Conservation (phyloP, 2,329 filamentous ascomycete species). For the Penicillium sp. region DNA sequence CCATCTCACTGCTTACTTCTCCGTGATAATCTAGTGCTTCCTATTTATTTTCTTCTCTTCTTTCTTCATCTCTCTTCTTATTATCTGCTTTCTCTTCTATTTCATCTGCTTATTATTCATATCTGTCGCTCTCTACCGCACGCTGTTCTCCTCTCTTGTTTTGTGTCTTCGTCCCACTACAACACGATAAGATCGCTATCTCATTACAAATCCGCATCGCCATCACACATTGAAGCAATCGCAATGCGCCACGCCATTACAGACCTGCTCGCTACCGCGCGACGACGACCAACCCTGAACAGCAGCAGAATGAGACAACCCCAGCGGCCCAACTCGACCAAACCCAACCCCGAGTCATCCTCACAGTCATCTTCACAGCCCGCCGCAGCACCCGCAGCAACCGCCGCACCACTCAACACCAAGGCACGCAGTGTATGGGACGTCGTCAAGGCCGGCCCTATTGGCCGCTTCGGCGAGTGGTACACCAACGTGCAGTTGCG, state of each 20-base stretch:
- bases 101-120: no score
- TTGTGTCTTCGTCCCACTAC: no score
- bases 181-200: no score
- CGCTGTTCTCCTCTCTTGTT: no score
- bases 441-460: slow-evolving; percentile 13
- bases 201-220: no score
- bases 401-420: no score
- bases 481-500: slow-evolving; percentile 70
- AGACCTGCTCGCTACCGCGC: neutral
- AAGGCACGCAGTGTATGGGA: slow-evolving; percentile 29
- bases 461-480: slow-evolving; percentile 32
- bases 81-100: no score
- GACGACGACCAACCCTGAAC: slow-evolving; percentile 9
- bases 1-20: no score
- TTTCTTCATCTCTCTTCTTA: neutral
- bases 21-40: no score
- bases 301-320: neutral
- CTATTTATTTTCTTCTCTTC: neutral
- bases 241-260: slow-evolving; percentile 6
- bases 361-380: slow-evolving; percentile 17
- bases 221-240: neutral
- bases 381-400: slow-evolving; percentile 9
- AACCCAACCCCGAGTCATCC: slow-evolving; percentile 9
- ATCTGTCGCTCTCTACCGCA: no score
- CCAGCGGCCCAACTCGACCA: slow-evolving; percentile 11